phyloP scores from a whole-genome alignment of 805 yeast genomes.

The Tetrapisispora arboricola region DNA sequence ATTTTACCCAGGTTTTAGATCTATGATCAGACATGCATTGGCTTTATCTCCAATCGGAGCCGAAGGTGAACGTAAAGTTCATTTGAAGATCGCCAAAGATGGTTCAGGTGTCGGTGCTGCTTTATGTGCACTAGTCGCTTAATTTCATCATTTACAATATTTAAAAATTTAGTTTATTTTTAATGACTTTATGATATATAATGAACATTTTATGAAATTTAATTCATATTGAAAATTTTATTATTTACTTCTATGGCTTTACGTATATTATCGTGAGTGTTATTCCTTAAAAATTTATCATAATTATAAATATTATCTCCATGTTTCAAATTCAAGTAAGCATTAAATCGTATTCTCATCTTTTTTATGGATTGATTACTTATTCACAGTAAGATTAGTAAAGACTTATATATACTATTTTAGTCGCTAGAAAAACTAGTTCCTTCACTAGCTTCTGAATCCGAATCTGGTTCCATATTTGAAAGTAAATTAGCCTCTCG shows the following conservation, averaged over 20 bases:
- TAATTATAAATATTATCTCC: too few species aligned
- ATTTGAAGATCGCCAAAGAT: conserved; percentile 77
- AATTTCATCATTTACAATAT: neutral
- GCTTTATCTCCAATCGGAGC: conserved; percentile 59
- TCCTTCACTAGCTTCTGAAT: neutral
- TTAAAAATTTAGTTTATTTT: conserved; percentile 1
- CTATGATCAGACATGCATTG: conserved; percentile 70
- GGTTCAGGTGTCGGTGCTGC: conserved; percentile 99
- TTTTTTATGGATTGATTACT: too few species aligned
- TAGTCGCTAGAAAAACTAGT: too few species aligned
- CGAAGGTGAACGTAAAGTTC: conserved; percentile 64
- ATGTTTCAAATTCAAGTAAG: too few species aligned
- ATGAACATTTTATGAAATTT: conserved; percentile 3
- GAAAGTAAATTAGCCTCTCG: conserved; percentile 38
- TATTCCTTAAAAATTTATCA: too few species aligned
- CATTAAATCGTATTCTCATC: too few species aligned
- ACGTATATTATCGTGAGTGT: too few species aligned
- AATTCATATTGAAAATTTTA: neutral
- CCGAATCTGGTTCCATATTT: neutral
- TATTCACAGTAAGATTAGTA: too few species aligned
- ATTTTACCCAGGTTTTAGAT: conserved; percentile 83
- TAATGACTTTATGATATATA: conserved; percentile 2
- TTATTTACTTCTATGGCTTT: neutral
- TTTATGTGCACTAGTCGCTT: conserved; percentile 56
- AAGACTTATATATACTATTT: too few species aligned